Conservation (phyloP, 768 basidiomycete genomes). For the Suillus paluster region DNA sequence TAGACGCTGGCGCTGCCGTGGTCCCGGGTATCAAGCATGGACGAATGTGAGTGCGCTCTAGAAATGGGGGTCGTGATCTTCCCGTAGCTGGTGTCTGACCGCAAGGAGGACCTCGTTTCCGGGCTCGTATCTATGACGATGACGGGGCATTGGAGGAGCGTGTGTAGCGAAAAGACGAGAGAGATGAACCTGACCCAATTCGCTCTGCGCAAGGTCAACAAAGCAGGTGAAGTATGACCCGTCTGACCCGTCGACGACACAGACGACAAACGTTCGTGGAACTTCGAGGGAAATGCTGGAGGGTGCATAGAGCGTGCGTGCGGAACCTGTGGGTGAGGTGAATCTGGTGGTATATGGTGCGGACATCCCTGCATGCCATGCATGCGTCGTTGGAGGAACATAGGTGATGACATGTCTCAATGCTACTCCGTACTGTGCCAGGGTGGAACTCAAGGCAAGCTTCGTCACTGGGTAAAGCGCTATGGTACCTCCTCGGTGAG, state of each 20-base stretch:
- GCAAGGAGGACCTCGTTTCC: constrained; percentile 21
- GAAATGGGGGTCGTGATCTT: constrained; percentile 14
- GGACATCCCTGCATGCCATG: constrained; percentile 22
- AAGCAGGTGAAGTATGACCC: constrained; percentile 18
- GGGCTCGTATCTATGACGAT: constrained; percentile 21
- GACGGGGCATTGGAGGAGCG: constrained; percentile 21
- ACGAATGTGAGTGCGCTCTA: constrained; percentile 4
- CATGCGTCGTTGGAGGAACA: constrained; percentile 34
- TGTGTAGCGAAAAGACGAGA: constrained; percentile 28
- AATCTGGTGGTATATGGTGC: constrained; percentile 26
- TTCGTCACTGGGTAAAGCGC: too few species aligned
- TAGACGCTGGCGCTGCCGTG: neutral
- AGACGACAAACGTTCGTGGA: constrained; percentile 38
- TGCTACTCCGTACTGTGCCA: constrained; percentile 17
- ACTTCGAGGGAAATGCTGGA: constrained; percentile 30
- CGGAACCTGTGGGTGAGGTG: constrained; percentile 31
- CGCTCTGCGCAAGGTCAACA: constrained; percentile 22
- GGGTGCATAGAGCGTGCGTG: constrained; percentile 16
- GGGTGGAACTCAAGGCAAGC: too few species aligned
- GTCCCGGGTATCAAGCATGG: neutral
- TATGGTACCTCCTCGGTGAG: neutral
- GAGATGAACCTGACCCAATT: constrained; percentile 33
- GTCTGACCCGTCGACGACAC: constrained; percentile 32
- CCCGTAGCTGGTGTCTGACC: constrained; percentile 25
- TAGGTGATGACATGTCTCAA: constrained; percentile 19